These are phyloP conservation scores for Taiozyma onychis DNA, from an alignment of 1,139 yeast genomes.

Conservation along the genomic window DNA sequence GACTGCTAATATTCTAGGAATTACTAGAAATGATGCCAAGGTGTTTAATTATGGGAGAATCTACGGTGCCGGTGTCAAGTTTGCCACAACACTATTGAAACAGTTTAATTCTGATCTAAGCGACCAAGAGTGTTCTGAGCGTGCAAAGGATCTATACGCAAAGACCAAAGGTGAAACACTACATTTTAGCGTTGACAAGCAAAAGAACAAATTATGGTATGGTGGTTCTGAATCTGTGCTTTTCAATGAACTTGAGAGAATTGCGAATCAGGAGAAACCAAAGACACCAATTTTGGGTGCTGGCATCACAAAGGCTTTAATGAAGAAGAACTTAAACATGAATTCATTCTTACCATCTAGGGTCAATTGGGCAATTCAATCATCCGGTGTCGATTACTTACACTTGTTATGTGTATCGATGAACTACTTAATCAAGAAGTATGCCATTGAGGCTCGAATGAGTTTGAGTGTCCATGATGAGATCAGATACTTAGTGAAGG, in stretches of 20 bases:
- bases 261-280: constrained; percentile 82
- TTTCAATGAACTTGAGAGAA: constrained; percentile 81
- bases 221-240: constrained; percentile 95
- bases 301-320: constrained; percentile 82
- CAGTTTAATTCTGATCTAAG: constrained; percentile 71
- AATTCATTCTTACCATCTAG: constrained; percentile 79
- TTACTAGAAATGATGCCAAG: constrained; percentile 88
- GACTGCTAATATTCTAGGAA: constrained; percentile 86
- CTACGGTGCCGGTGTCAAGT: constrained; percentile 94
- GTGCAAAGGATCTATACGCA: constrained; percentile 65
- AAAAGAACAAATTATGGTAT: constrained; percentile 49
- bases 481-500: constrained; percentile 71
- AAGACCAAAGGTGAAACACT: constrained; percentile 71
- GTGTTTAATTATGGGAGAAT: constrained; percentile 95
- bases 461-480: constrained; percentile 94
- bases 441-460: constrained; percentile 70
- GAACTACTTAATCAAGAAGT: constrained; percentile 71
- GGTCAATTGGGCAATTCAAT: constrained; percentile 97
- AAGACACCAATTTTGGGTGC: constrained; percentile 92
- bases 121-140: constrained; percentile 62
- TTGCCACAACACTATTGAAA: constrained; percentile 75
- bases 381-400: constrained; percentile 95
- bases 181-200: constrained; percentile 26
- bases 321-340: constrained; percentile 50
- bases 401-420: constrained; percentile 81